Evolutionary conservation across 345 rosid species (phyloP), one percentile per base, ranked within the genome.

Genomic region (Ceriops tagal): DNA sequence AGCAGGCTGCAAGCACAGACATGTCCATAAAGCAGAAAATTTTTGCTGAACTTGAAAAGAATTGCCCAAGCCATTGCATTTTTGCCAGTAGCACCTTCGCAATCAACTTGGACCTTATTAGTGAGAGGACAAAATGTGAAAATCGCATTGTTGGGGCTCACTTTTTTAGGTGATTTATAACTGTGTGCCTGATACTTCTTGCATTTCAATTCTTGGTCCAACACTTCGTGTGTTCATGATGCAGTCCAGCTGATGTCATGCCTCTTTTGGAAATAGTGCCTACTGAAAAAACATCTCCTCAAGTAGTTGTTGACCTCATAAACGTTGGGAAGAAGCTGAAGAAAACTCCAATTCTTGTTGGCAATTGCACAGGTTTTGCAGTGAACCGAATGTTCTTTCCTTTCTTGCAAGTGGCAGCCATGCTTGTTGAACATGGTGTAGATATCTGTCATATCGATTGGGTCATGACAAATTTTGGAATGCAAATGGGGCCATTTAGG

Each of bases 401-500:
- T 19, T 78, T 74, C 75, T 43, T 53, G 8, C 68, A 74, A 57
- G 72, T 62, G 18, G 75, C 78, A 53, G 21, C 58, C 6, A 37
- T 71, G 62, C 78, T 78, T 32, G 78, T 70, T 35, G 82, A 78
- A 70, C 78, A 37, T 39, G 82, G 82, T 11, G 52, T 53, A 8
- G 65, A 78, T 71, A 70, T 63, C 31, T 66, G 74, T 47, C 58
- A 59, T 61, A 78, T 78, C 18, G 73, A 74, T 53, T 31, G 52
- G 15, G 76, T 64, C 16, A 35, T 70, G 39, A 71, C 62, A 31
- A 71, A 74, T 24, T 78, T 78, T 58, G 78, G 78, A 72, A 70
- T 78, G 78, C 75, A 72, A 70, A 78, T 71, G 78, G 73, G 82
- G n/a, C 82, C 78, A 49, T 74, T 78, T 71, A 78, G 82, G 82